Evolutionary conservation across 371 early-diverging fungal species (phyloP), one percentile per base, ranked within the genome.

Genomic region (Mucor sp.): DNA sequence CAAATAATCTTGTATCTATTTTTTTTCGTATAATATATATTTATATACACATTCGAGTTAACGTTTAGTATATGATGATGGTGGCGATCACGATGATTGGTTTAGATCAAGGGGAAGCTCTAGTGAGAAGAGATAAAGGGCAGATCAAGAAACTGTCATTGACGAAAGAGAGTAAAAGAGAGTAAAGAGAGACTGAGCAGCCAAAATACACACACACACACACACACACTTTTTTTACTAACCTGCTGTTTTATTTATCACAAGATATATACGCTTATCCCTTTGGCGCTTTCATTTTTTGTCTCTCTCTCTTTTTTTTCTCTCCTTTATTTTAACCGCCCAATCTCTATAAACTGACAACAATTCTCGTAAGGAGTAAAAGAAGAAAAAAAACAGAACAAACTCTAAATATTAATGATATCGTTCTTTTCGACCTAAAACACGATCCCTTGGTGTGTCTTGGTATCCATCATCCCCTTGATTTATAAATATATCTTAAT

Each of bases 71-170:
- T 56, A 62, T 44, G 32, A 62, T 44, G 32, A 25, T 23, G 39
- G 62, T 67, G 63, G 63, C 63, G 63, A 58, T 68, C 69, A 58
- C 43, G 61, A 56, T 67, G 67, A 67, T 67, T 67, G 67, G 69
- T 41, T 60, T 39, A 47, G 62, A 62, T 37, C 37, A 62, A 60
- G 64, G 64, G 43, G 60, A 28, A 27, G 6, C 48, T 58, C 43
- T 35, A 37, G 57, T 32, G 30, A 12, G 35, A 27, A 66, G 30
- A 39, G 23, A 57, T n/a, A 48, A 19, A 47, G 8, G 33, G 33
- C 35, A 58, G 39, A 59, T 25, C 17, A 25, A 57, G 28, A 48
- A 23, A 21, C 37, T 37, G 37, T 37, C 37, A 37, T 37, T 12
- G 37, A 37, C 12, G 48, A 21, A n/a, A 56, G 56, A 30, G n/a